phyloP scores from a whole-genome alignment of 2,329 filamentous ascomycete species.

The Diaporthe citri region DNA sequence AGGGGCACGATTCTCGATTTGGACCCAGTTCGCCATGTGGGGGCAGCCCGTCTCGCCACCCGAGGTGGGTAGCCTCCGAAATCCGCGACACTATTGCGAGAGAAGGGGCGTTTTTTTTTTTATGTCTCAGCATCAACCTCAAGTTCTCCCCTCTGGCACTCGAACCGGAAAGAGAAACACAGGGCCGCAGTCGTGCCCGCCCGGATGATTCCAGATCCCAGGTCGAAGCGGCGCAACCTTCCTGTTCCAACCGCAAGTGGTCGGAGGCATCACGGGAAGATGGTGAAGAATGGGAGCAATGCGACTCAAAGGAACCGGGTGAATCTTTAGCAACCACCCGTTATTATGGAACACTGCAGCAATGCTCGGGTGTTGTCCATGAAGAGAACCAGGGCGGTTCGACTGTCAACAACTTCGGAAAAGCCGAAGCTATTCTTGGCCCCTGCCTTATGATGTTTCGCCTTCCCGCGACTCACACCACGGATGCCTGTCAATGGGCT shows the following conservation, averaged over 20 bases:
- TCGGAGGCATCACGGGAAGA: constrained; percentile 5
- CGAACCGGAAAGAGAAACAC: not conserved
- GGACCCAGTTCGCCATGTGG: constrained; percentile 14
- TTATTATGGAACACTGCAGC: not conserved
- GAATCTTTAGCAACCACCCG: constrained; percentile 4
- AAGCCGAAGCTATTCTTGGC: constrained; percentile 26
- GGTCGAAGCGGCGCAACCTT: constrained; percentile 9
- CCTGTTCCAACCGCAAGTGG: not conserved
- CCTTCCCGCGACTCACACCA: constrained; percentile 12
- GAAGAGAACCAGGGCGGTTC: not conserved
- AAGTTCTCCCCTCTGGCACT: not conserved
- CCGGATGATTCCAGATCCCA: not conserved
- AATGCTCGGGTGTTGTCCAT: not conserved
- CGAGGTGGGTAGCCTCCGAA: constrained; percentile 22
- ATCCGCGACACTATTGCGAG: not conserved
- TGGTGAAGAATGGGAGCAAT: not conserved
- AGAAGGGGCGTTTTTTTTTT: not conserved
- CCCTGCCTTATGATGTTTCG: constrained; percentile 24
- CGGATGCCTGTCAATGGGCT: constrained; percentile 4
- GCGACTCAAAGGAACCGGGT: not conserved
- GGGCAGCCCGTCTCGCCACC: constrained; percentile 15
- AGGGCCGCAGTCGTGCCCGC: not conserved
- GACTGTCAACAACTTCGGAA: not conserved
- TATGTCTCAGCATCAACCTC: constrained; percentile 7
- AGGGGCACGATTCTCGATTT: constrained; percentile 8